Conservation (phyloP, 116 monocot species). For the Dioscorea cayenensis region DNA sequence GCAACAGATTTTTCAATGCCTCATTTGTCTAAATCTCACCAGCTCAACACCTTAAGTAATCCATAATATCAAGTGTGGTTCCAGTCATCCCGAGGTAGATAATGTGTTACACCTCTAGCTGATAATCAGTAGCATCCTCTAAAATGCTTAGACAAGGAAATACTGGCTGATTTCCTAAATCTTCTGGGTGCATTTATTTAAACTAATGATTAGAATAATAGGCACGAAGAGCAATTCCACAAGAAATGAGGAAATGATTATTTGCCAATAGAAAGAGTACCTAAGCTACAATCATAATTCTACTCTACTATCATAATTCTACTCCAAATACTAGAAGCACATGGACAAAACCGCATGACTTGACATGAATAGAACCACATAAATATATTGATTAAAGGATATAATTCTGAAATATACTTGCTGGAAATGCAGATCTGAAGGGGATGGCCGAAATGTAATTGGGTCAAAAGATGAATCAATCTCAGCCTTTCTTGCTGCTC, state of each 20-base stretch:
- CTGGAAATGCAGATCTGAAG: constrained; percentile 77
- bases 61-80: no score
- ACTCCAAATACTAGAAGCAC: not conserved
- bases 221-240: no score
- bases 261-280: not conserved
- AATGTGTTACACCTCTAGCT: no score
- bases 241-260: no score
- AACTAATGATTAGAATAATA: no score
- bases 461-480: constrained; percentile 25
- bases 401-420: constrained; percentile 46
- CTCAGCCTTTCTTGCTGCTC: constrained; percentile 13
- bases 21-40: not conserved
- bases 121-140: no score
- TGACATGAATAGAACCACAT: not conserved
- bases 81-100: no score
- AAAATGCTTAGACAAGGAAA: no score
- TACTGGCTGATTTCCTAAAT: no score
- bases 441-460: constrained; percentile 59
- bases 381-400: not conserved
- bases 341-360: not conserved
- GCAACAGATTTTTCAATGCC: not conserved
- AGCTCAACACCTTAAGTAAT: no score
- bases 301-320: not conserved
- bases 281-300: not conserved
- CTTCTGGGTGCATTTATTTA: no score